These are phyloP conservation scores for Neopestalotiopsis sp. DNA, from an alignment of 2,329 filamentous ascomycete genomes.

Conservation along the genomic window DNA sequence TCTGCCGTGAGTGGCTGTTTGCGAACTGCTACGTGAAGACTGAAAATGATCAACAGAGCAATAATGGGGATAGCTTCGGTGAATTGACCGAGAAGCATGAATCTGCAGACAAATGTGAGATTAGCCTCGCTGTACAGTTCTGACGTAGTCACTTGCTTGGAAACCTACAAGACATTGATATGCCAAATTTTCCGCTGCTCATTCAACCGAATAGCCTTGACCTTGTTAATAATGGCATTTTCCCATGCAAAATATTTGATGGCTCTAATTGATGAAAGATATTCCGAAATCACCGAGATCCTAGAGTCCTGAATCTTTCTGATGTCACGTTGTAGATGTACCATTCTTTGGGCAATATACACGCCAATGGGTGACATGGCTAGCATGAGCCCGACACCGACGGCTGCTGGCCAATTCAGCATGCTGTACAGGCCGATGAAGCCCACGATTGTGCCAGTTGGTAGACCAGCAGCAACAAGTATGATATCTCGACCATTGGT, in stretches of 20 bases:
- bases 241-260: constrained; percentile 69
- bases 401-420: constrained; percentile 59
- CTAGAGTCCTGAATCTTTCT: constrained; percentile 61
- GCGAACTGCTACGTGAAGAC: constrained; percentile 53
- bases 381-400: constrained; percentile 55
- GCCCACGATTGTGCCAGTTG: constrained; percentile 52
- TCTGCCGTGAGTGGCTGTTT: constrained; percentile 56
- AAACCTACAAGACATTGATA: constrained; percentile 50
- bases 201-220: constrained; percentile 51
- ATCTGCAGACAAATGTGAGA: constrained; percentile 22
- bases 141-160: constrained; percentile 24
- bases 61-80: constrained; percentile 58
- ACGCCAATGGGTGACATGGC: constrained; percentile 55
- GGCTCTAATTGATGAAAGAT: constrained; percentile 60
- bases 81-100: constrained; percentile 47
- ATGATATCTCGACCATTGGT: constrained; percentile 57
- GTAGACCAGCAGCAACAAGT: constrained; percentile 48
- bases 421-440: constrained; percentile 59
- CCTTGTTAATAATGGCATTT: constrained; percentile 53
- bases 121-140: constrained; percentile 10
- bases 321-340: constrained; percentile 54
- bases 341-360: constrained; percentile 54
- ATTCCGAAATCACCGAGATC: constrained; percentile 63
- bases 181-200: constrained; percentile 62
- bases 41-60: constrained; percentile 59